phyloP scores from a whole-genome alignment of 345 rosid species.

The Erucastrum elatum region DNA sequence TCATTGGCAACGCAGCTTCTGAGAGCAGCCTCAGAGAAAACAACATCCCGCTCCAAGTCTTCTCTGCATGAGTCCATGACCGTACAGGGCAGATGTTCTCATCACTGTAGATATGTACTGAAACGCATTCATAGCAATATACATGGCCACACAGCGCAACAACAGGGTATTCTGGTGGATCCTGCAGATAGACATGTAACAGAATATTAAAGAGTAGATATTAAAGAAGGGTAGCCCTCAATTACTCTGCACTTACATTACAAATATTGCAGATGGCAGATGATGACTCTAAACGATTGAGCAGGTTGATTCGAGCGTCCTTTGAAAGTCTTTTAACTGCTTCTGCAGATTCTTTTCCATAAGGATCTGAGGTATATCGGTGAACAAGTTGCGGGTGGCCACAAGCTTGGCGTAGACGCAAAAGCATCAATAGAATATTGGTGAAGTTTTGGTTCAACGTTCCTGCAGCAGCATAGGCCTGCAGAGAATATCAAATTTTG shows the following conservation, averaged over 20 bases:
- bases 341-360: slow-evolving; percentile 18
- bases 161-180: slow-evolving; percentile 76
- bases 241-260: slow-evolving; percentile 51
- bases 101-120: slow-evolving; percentile 60
- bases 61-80: slow-evolving; percentile 56
- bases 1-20: slow-evolving; percentile 50
- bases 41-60: slow-evolving; percentile 55
- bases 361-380: not conserved
- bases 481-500: slow-evolving; percentile 5
- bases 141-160: slow-evolving; percentile 82
- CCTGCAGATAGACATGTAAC: slow-evolving; percentile 45
- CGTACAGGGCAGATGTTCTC: slow-evolving; percentile 66
- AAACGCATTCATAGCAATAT: slow-evolving; percentile 78
- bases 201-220: not conserved
- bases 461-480: slow-evolving; percentile 85
- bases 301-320: slow-evolving; percentile 45
- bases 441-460: slow-evolving; percentile 68
- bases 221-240: not conserved
- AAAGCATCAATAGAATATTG: slow-evolving; percentile 52
- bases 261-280: slow-evolving; percentile 62
- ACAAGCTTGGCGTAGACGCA: slow-evolving; percentile 65
- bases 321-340: slow-evolving; percentile 55
- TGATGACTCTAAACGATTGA: slow-evolving; percentile 47
- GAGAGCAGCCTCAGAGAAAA: slow-evolving; percentile 66
- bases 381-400: slow-evolving; percentile 62